Conservation (phyloP, 768 basidiomycete genomes). For the Boletellus ananas region DNA sequence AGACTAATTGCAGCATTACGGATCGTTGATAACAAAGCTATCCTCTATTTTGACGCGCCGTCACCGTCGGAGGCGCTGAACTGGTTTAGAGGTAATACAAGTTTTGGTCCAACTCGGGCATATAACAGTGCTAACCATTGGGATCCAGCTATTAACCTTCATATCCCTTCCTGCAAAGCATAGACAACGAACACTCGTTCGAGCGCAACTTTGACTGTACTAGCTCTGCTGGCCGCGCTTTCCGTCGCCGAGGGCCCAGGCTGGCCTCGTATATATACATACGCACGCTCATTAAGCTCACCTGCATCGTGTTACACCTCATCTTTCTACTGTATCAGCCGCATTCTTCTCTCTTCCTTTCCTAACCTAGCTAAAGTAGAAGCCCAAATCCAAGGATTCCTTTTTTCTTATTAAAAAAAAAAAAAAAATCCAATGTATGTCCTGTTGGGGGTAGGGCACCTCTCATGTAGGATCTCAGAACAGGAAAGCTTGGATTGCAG, state of each 20-base stretch:
- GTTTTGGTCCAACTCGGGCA: constrained; percentile 6
- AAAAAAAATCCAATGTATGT: neutral
- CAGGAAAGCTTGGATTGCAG: neutral
- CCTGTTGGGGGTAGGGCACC: neutral
- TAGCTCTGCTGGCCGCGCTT: constrained; percentile 8
- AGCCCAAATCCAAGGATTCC: constrained; percentile 3
- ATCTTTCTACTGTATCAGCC: constrained; percentile 34
- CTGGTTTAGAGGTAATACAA: constrained; percentile 76
- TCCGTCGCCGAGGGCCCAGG: constrained; percentile 15
- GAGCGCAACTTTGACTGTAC: constrained; percentile 5
- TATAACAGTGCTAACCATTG: constrained; percentile 3
- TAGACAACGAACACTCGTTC: constrained; percentile 34
- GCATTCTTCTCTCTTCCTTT: constrained; percentile 16
- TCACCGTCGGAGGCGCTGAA: constrained; percentile 81
- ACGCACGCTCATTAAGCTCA: constrained; percentile 33
- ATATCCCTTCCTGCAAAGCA: constrained; percentile 79
- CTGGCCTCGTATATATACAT: constrained; percentile 35
- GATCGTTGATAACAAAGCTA: constrained; percentile 88
- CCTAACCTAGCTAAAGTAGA: constrained; percentile 26
- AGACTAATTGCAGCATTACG: constrained; percentile 55
- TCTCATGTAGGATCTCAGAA: neutral
- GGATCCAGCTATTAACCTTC: constrained; percentile 74
- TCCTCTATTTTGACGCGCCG: constrained; percentile 84
- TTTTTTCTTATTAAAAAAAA: neutral
- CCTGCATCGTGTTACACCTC: constrained; percentile 27